phyloP scores from a whole-genome alignment of 768 basidiomycete genomes.

The Leucocoprinus sp. region DNA sequence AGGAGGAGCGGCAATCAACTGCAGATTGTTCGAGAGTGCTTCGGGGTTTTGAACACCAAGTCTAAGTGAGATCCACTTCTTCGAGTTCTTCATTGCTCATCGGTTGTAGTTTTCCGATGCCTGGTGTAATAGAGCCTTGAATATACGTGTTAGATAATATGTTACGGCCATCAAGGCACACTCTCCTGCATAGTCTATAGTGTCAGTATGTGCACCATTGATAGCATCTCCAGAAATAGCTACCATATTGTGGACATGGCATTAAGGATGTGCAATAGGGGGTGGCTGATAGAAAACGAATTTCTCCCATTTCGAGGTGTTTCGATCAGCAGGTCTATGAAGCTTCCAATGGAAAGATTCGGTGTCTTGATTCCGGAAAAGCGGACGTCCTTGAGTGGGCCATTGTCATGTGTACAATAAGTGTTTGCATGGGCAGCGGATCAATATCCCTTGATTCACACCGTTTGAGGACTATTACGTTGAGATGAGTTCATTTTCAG shows the following conservation, averaged over 20 bases:
- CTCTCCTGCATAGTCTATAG: neutral
- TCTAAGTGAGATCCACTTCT: neutral
- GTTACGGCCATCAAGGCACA: no score
- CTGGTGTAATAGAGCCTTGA: neutral
- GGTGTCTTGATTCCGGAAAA: no score
- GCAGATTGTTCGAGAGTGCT: neutral
- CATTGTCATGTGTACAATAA: no score
- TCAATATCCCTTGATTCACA: no score
- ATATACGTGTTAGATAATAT: neutral
- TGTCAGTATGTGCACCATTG: neutral
- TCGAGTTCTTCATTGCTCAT: neutral
- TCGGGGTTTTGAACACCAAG: neutral
- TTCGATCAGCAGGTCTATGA: neutral
- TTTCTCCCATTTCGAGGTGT: no score
- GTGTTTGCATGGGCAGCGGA: no score
- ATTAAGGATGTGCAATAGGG: no score
- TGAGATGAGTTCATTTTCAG: no score
- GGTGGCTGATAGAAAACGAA: no score
- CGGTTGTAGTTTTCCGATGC: neutral
- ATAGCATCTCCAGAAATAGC: neutral
- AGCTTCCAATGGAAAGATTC: no score
- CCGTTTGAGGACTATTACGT: no score
- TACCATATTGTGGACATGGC: neutral
- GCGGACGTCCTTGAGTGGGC: no score
- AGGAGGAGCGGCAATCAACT: neutral